Evolutionary conservation across 768 basidiomycete genomes (phyloP), one percentile per base, ranked within the genome.

Genomic region (Calocera cornea): DNA sequence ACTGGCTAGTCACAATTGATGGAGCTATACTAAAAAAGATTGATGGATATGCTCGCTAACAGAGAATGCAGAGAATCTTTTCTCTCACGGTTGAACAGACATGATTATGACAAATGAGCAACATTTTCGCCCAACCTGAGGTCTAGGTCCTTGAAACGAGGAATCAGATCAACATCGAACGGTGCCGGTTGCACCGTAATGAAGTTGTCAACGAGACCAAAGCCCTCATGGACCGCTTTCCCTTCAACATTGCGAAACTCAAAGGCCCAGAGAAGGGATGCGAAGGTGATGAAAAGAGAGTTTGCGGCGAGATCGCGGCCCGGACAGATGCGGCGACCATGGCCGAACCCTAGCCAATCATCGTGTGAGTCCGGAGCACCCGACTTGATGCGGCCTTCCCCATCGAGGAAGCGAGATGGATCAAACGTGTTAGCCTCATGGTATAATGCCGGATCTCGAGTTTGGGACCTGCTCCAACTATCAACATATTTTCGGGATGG

Each of bases 221-320:
- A 5, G 16, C 10, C 24, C 7, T 66, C 36, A 17, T 27, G 66
- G 2, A 22, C 33, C 5, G 11, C 38, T 33, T 33, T 31, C 5
- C 54, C 54, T 11, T 60, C 54, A 1, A 17, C 14, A 2, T 27
- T 64, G 40, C 31, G 38, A 16, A 68, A 27, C 10, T 68, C 68
- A 44, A 68, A 68, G 14, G 68, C 65, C 68, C 66, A 68, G 41
- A 67, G 44, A 16, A 68, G 36, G 34, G 17, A 64, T 14, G 68
- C 68, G 38, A 68, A 40, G 40, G 68, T 11, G 11, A 68, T 64
- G 31, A 47, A 41, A 22, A 68, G 44, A 19, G 65, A 66, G 11
- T 64, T 24, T n/a, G 38, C 10, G 2, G 68, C 68, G 8, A 67
- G 66, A 34, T 68, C 38, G 8, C 66, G 29, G 17, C 68, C 68